Evolutionary conservation across 331 rosid genomes (phyloP), one percentile per base, ranked within the genome.

Genomic region (Erythrophleum ivorense): DNA sequence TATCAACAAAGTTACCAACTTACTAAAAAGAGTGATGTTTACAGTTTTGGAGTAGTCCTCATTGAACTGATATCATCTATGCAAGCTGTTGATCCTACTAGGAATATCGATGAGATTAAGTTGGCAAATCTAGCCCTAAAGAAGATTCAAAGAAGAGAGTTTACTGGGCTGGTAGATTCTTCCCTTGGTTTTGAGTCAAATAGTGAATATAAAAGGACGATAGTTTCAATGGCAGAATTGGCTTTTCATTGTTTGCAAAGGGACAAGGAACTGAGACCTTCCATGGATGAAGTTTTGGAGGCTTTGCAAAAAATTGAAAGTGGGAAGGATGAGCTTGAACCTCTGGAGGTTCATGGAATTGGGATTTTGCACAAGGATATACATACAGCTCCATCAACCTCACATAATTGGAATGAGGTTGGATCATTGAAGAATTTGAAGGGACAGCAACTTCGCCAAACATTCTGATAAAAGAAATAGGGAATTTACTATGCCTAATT

Each of bases 1-100:
- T 91, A 94, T 71, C 87, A 85, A 66, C 79, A 83, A 50, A 87
- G 89, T 79, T 90, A 88, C 80, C 88, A 88, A 41, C 92, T 91
- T 21, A 89, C 97, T 1, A 67, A 67, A 46, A 94, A 94, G 98
- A 94, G 98, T 45, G 95, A 94, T 60, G 97, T 91, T 31, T 87
- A 91, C 63, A 91, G 91, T 59, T 91, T 91, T 12, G 94, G 98
- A 0, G 95, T 89, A 66, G 91, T 90, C 36, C 86, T 90, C 11
- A 41, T 86, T 5, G 95, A 94, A 85, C 91, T 94, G 3, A 70
- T 91, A 75, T 91, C 98, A 36, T 92, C 97, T 7, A 53, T 85
- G 91, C 92, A 87, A 2, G 89, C 96, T 1, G 90, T 94, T 75
- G 96, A 92, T 78, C 73, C 87, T 14, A 80, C 19, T 0, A 81